phyloP scores from a whole-genome alignment of 192 early-diverging fungal genomes.

The Backusella liffmaniae region DNA sequence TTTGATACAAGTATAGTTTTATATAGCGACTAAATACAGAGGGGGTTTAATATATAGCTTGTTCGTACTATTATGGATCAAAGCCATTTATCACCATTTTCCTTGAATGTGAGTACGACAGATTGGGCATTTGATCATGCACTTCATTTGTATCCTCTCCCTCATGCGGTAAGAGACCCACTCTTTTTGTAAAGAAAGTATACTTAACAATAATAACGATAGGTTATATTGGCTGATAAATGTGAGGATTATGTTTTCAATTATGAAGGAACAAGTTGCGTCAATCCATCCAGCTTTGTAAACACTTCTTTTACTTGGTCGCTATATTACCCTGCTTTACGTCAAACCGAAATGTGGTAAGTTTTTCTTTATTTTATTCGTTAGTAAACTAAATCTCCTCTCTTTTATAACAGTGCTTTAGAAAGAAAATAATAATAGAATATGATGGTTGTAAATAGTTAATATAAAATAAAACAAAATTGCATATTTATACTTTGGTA shows the following conservation, averaged over 20 bases:
- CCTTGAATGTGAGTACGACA: conserved; percentile 71
- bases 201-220: not conserved
- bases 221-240: conserved; percentile 84
- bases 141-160: conserved; percentile 83
- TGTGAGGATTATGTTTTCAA: conserved; percentile 76
- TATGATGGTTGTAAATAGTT: not conserved
- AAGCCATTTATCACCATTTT: conserved; percentile 81
- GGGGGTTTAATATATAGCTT: conserved; percentile 42
- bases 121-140: conserved; percentile 85
- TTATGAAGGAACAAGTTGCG: conserved; percentile 74
- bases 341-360: conserved; percentile 53
- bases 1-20: not conserved
- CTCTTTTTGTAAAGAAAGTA: no score
- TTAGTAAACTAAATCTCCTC: not conserved
- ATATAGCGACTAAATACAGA: not conserved
- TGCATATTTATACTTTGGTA: no score
- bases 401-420: not conserved
- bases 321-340: conserved; percentile 75
- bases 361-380: not conserved
- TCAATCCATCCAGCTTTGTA: conserved; percentile 74
- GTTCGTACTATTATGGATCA: conserved; percentile 83
- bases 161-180: conserved; percentile 64
- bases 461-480: not conserved
- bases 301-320: conserved; percentile 54
- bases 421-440: not conserved